Conservation (phyloP, 192 early-diverging fungal species). For the Glomus cerebriforme region DNA sequence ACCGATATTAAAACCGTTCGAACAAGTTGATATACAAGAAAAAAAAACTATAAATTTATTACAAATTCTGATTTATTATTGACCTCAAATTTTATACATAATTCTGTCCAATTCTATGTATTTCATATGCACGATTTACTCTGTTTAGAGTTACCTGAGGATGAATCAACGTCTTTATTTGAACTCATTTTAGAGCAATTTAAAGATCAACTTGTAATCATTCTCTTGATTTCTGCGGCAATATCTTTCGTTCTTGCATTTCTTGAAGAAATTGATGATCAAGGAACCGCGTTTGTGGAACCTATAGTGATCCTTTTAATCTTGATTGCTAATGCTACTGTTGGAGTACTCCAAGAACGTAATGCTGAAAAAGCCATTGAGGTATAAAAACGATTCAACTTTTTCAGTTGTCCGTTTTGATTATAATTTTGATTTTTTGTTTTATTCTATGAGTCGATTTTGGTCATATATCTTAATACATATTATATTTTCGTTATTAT, state of each 20-base stretch:
- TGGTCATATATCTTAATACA: too few species aligned
- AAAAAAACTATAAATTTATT: neutral
- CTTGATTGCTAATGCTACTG: constrained; percentile 95
- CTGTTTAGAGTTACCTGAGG: constrained; percentile 77
- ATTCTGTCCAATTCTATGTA: constrained; percentile 8
- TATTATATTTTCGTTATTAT: neutral
- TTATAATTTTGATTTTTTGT: too few species aligned
- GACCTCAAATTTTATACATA: neutral
- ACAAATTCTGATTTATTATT: neutral
- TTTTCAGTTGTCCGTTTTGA: too few species aligned
- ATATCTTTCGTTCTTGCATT: constrained; percentile 93
- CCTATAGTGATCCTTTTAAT: constrained; percentile 98
- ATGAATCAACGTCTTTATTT: constrained; percentile 89
- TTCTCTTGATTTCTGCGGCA: constrained; percentile 86
- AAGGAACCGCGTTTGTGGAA: constrained; percentile 93
- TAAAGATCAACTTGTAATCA: constrained; percentile 97
- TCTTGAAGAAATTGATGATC: constrained; percentile 70
- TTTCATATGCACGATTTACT: neutral
- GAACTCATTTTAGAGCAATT: constrained; percentile 96
- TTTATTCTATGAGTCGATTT: too few species aligned
- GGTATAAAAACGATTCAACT: too few species aligned
- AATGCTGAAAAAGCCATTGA: constrained; percentile 98
- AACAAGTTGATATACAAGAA: too few species aligned
- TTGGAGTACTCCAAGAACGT: constrained; percentile 95
- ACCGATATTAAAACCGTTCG: too few species aligned